Evolutionary conservation across 73 alveolate species (phyloP).

Genomic region (Halteria grandinella): DNA sequence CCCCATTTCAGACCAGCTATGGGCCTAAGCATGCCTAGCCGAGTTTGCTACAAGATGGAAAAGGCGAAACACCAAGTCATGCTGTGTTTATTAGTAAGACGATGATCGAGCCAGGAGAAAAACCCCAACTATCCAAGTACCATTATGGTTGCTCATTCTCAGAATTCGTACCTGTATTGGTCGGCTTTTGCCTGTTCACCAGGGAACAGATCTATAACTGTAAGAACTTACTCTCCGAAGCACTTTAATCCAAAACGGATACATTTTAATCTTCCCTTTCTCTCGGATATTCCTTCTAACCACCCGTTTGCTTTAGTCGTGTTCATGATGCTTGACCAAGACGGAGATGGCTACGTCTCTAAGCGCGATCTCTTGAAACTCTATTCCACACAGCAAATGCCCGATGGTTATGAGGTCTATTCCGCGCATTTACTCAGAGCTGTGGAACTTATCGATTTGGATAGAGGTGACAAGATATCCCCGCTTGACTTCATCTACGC

Average conservation of each 20-base stretch:
- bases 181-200: slow-evolving; percentile 62
- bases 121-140: slow-evolving; percentile 42
- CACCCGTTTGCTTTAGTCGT: slow-evolving; percentile 19
- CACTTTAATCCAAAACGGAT: no score
- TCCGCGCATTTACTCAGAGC: slow-evolving; percentile 66
- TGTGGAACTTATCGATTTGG: slow-evolving; percentile 52
- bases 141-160: slow-evolving; percentile 35
- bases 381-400: slow-evolving; percentile 43
- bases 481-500: slow-evolving; percentile 35
- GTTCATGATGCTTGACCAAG: slow-evolving; percentile 71
- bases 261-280: no score
- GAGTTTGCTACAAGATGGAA: no score
- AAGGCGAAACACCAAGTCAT: no score
- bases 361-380: slow-evolving; percentile 65
- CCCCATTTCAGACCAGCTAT: no score
- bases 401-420: slow-evolving; percentile 32
- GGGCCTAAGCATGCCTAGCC: no score
- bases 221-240: slow-evolving; percentile 11
- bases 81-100: no score
- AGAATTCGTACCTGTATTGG: slow-evolving; percentile 63
- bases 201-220: slow-evolving; percentile 67
- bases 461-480: slow-evolving; percentile 66
- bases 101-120: no score
- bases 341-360: slow-evolving; percentile 68
- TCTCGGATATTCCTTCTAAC: no score